Percentiles rank a stretch among this genome's conserved stretches.
These are phyloP conservation scores for Poa annua DNA, from an alignment of 176 grass and related monocot genomes.

Conservation along the genomic window DNA sequence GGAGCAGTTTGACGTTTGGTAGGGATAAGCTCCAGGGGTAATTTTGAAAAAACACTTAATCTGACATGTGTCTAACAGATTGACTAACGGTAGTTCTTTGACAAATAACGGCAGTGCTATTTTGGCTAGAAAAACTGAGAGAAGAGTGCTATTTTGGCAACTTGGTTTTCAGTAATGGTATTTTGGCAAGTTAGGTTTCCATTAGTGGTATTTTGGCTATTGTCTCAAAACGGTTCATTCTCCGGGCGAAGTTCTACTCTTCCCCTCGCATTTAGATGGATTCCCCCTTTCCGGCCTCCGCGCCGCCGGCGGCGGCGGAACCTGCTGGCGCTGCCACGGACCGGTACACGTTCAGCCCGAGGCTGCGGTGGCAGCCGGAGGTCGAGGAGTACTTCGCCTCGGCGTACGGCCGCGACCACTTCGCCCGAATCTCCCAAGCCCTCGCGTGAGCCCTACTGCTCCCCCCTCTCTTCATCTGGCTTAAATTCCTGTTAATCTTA, in stretches of 20 bases:
- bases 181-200: too few species aligned
- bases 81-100: too few species aligned
- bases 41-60: too few species aligned
- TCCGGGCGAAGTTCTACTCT: background rate
- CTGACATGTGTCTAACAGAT: too few species aligned
- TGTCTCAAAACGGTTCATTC: too few species aligned
- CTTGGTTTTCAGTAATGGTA: too few species aligned
- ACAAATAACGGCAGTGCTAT: too few species aligned
- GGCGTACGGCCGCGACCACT: slow-evolving; percentile 72
- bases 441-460: slow-evolving; percentile 55
- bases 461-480: background rate
- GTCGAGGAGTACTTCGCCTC: slow-evolving; percentile 77
- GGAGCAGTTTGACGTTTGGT: too few species aligned
- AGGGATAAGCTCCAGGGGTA: too few species aligned
- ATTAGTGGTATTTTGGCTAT: too few species aligned
- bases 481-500: background rate
- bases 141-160: too few species aligned
- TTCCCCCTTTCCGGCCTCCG: background rate
- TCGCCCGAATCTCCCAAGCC: slow-evolving; percentile 71
- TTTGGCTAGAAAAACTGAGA: too few species aligned
- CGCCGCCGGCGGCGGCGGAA: background rate
- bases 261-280: slow-evolving; percentile 8
- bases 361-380: slow-evolving; percentile 75
- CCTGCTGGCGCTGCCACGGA: slow-evolving; percentile 2
- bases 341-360: slow-evolving; percentile 67